Conservation (phyloP, 805 yeast species). For the Komagataella kurtzmanii region DNA sequence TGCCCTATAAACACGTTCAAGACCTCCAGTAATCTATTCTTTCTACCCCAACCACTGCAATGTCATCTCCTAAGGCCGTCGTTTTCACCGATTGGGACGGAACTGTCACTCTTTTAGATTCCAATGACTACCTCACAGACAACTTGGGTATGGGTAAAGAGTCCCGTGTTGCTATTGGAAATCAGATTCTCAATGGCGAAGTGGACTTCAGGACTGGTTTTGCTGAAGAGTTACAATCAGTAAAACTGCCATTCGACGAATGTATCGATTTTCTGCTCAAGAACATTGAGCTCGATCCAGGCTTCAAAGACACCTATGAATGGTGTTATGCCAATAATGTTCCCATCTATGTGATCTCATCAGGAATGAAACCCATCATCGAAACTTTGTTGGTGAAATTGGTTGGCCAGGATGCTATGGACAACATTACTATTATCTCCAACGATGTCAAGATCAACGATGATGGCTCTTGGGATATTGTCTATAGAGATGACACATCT, state of each 20-base stretch:
- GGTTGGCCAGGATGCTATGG: slow-evolving; percentile 64
- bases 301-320: slow-evolving; percentile 67
- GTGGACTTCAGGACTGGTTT: slow-evolving; percentile 74
- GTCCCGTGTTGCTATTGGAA: slow-evolving; percentile 54
- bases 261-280: slow-evolving; percentile 60
- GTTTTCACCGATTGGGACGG: slow-evolving; percentile 98
- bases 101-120: slow-evolving; percentile 84
- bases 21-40: not conserved
- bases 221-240: slow-evolving; percentile 69
- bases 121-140: slow-evolving; percentile 87
- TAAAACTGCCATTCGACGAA: slow-evolving; percentile 63
- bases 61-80: slow-evolving; percentile 33
- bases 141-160: slow-evolving; percentile 73
- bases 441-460: slow-evolving; percentile 52
- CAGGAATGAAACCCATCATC: slow-evolving; percentile 92
- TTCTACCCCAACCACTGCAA: not conserved
- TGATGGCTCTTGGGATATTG: slow-evolving; percentile 67
- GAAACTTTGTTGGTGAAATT: slow-evolving; percentile 59
- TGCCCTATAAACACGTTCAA: not conserved
- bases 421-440: slow-evolving; percentile 67
- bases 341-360: slow-evolving; percentile 78
- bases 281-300: slow-evolving; percentile 74
- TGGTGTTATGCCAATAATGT: slow-evolving; percentile 65
- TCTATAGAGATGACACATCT: slow-evolving; percentile 70
- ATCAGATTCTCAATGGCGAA: slow-evolving; percentile 57